phyloP scores from a whole-genome alignment of 768 basidiomycete species.

The Podaxis pistillaris region DNA sequence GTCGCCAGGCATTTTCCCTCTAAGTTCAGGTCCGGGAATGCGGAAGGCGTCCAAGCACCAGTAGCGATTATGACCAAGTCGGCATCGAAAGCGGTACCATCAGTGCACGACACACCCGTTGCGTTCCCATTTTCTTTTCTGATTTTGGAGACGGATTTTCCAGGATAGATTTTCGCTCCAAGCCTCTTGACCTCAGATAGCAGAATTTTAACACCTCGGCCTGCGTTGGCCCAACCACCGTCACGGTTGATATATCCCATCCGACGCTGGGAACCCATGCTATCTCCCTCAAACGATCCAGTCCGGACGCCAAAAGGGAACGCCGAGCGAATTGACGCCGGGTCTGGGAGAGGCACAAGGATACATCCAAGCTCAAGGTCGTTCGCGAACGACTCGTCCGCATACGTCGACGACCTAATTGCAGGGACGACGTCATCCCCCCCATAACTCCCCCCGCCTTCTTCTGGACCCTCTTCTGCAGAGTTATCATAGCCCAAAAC shows the following conservation, averaged over 20 bases:
- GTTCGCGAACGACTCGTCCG: slow-evolving; percentile 57
- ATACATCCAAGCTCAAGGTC: slow-evolving; percentile 57
- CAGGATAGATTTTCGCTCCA: slow-evolving; percentile 58
- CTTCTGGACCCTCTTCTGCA: background rate
- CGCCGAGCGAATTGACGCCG: slow-evolving; percentile 39
- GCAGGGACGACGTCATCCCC: background rate
- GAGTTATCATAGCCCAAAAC: slow-evolving; percentile 41
- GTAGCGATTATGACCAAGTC: slow-evolving; percentile 67
- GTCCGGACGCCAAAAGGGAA: slow-evolving; percentile 45
- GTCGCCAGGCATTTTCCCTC: slow-evolving; percentile 64
- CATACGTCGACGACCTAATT: slow-evolving; percentile 35
- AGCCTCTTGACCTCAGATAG: slow-evolving; percentile 53
- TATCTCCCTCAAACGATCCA: slow-evolving; percentile 38
- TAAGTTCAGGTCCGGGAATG: slow-evolving; percentile 61
- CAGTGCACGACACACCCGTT: slow-evolving; percentile 59
- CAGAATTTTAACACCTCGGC: slow-evolving; percentile 57
- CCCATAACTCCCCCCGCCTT: background rate
- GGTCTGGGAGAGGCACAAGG: slow-evolving; percentile 37
- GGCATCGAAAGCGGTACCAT: slow-evolving; percentile 54
- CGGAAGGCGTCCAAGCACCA: slow-evolving; percentile 84
- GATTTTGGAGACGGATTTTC: slow-evolving; percentile 56
- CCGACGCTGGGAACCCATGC: background rate
- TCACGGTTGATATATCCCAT: slow-evolving; percentile 66
- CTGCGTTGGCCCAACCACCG: slow-evolving; percentile 85
- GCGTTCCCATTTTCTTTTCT: slow-evolving; percentile 36